Evolutionary conservation across 2,329 filamentous ascomycete genomes (phyloP).

Genomic region (Colletotrichum theobromicola): DNA sequence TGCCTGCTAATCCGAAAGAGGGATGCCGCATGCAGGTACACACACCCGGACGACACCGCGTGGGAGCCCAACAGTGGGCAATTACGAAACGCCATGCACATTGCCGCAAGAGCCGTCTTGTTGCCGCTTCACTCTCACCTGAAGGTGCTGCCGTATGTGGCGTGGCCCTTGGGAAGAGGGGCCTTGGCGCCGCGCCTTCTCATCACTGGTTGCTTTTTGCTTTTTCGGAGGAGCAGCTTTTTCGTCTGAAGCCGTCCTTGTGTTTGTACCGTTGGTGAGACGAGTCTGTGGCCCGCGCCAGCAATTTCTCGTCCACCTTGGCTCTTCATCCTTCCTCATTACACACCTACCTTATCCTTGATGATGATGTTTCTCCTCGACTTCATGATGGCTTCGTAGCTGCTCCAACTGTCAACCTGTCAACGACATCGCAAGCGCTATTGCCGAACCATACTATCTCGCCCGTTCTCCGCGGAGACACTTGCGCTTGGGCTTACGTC

Average conservation of each 20-base stretch:
- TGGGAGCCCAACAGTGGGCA: background rate
- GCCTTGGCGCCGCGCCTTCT: background rate
- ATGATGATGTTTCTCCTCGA: background rate
- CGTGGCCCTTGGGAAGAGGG: background rate
- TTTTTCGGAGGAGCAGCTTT: background rate
- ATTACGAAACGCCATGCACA: background rate
- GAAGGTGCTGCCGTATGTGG: background rate
- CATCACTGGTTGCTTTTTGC: background rate
- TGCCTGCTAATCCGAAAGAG: background rate
- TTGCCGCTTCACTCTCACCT: background rate
- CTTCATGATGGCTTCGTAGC: background rate
- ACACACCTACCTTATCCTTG: fast-evolving
- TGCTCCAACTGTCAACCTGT: background rate
- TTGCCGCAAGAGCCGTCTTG: background rate
- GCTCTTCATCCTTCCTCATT: background rate
- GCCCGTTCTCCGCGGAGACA: background rate
- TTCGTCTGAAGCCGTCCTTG: background rate
- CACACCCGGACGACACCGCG: background rate
- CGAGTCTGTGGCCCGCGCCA: background rate
- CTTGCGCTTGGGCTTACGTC: background rate
- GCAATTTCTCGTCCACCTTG: background rate
- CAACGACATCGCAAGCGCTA: background rate
- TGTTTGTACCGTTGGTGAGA: background rate
- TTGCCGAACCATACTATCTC: background rate
- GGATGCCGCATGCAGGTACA: background rate